These are phyloP conservation scores for Mrakia frigida DNA, from an alignment of 768 basidiomycete species.

Conservation along the genomic window DNA sequence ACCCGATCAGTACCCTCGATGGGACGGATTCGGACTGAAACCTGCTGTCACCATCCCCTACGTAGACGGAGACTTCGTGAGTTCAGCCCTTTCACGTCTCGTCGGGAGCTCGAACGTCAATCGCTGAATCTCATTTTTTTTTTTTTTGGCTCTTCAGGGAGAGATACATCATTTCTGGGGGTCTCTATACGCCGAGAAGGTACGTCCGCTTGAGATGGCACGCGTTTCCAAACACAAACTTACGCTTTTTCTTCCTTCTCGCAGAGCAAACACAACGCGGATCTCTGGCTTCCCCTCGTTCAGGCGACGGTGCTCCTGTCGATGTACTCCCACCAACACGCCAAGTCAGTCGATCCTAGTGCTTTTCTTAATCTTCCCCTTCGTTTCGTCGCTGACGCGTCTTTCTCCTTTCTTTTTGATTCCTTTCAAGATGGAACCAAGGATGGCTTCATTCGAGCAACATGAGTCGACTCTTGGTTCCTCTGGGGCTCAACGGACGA, in stretches of 20 bases:
- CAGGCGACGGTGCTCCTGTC: background rate
- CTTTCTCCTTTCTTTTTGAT: background rate
- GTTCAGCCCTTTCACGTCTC: background rate
- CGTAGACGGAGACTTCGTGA: constrained; percentile 2
- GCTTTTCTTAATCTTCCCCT: background rate
- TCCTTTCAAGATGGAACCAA: background rate
- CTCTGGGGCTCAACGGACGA: constrained; percentile 1
- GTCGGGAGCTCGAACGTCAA: background rate
- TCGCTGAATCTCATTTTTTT: background rate
- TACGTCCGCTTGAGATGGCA: background rate
- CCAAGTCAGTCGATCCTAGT: background rate
- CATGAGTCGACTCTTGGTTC: background rate
- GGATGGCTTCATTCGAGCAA: background rate
- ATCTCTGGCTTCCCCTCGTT: background rate
- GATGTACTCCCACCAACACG: background rate
- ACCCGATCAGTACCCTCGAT: background rate
- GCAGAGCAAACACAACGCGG: background rate
- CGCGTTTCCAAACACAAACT: background rate
- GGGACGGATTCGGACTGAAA: background rate
- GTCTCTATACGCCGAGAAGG: background rate
- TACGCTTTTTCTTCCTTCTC: background rate
- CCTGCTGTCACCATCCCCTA: background rate
- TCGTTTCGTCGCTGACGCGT: background rate
- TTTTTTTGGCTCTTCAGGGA: background rate
- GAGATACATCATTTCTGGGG: constrained; percentile 6